Evolutionary conservation across 2,329 filamentous ascomycete species (phyloP).

Genomic region (Fusarium verrucosum): DNA sequence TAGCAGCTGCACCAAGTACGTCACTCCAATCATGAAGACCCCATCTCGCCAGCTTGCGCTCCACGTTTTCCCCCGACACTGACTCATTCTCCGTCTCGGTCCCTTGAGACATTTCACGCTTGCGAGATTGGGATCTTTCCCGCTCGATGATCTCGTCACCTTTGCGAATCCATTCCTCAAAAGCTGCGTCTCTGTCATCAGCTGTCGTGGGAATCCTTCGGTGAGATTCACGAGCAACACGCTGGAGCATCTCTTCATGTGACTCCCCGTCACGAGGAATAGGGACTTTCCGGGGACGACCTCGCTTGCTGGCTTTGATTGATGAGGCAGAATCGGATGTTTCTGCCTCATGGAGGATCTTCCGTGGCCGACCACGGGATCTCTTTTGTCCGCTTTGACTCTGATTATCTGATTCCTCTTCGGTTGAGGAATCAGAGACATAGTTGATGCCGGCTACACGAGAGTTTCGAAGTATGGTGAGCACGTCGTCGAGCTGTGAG

Average conservation of each 20-base stretch:
- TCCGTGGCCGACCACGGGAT: constrained; percentile 45
- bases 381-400: constrained; percentile 40
- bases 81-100: constrained; percentile 29
- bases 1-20: constrained; percentile 78
- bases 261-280: constrained; percentile 56
- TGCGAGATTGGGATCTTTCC: constrained; percentile 27
- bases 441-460: constrained; percentile 60
- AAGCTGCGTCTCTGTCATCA: constrained; percentile 45
- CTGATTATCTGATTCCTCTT: constrained; percentile 49
- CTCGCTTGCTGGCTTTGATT: constrained; percentile 41
- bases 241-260: constrained; percentile 56
- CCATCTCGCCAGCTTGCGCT: constrained; percentile 48
- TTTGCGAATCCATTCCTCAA: constrained; percentile 49
- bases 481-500: constrained; percentile 72
- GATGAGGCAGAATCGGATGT: constrained; percentile 22
- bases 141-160: constrained; percentile 44
- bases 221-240: constrained; percentile 57
- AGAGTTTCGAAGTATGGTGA: constrained; percentile 75
- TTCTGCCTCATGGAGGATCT: not conserved
- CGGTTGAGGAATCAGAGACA: constrained; percentile 53
- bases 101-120: constrained; percentile 26
- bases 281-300: constrained; percentile 54
- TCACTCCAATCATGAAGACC: constrained; percentile 83
- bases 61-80: constrained; percentile 28
- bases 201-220: constrained; percentile 43